Conservation (phyloP, 495 filamentous ascomycete genomes). For the Aspergillus incahuasiensis region DNA sequence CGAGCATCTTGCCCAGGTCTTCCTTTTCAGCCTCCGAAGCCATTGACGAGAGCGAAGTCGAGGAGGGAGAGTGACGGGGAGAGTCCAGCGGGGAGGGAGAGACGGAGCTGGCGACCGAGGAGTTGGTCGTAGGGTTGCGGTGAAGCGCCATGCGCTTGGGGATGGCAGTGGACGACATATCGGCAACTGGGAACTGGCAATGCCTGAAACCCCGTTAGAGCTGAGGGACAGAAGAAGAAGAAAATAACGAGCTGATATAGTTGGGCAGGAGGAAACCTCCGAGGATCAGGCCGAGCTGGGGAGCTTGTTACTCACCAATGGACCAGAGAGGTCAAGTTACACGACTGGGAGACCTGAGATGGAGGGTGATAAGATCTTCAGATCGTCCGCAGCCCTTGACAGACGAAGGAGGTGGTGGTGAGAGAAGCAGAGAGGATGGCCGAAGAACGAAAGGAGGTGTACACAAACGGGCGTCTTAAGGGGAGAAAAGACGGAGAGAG, state of each 20-base stretch:
- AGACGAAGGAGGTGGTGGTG: constrained; percentile 11
- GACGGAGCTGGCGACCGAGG: constrained; percentile 59
- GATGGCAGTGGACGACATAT: constrained; percentile 57
- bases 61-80: constrained; percentile 73
- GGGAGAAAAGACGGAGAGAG: constrained; percentile 13
- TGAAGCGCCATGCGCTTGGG: constrained; percentile 51
- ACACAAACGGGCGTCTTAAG: neutral
- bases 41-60: constrained; percentile 87
- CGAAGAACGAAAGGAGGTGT: constrained; percentile 7
- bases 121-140: constrained; percentile 48
- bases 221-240: neutral
- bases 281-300: neutral
- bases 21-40: constrained; percentile 52
- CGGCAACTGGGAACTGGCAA: constrained; percentile 1
- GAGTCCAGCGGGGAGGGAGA: constrained; percentile 63
- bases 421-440: constrained; percentile 7
- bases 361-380: constrained; percentile 8
- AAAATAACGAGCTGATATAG: neutral
- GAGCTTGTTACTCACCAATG: constrained; percentile 8
- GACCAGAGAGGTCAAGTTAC: constrained; percentile 8
- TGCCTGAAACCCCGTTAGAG: neutral
- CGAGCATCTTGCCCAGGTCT: constrained; percentile 52
- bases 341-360: constrained; percentile 10
- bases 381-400: constrained; percentile 11
- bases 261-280: neutral